A percentile compares a stretch with the other conserved stretches of the same genome.
Conservation (phyloP, 495 filamentous ascomycete species). For the Penicillium turbatum region DNA sequence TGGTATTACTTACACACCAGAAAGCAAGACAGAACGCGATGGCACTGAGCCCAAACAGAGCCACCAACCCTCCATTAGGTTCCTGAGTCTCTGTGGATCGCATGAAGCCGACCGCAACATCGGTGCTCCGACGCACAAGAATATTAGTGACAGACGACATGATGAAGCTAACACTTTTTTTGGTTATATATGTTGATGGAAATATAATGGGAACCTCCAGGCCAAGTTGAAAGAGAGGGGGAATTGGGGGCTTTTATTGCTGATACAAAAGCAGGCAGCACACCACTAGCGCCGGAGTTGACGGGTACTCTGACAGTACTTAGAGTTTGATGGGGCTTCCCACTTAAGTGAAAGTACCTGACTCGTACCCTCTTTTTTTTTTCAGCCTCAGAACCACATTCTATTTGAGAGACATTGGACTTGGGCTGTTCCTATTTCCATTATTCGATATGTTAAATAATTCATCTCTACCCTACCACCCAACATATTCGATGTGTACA, state of each 20-base stretch:
- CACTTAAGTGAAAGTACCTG: not conserved
- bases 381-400: not conserved
- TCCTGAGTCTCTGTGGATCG: not conserved
- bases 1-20: slow-evolving; percentile 7
- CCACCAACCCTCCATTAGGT: slow-evolving; percentile 5
- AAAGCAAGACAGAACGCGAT: not conserved
- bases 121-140: slow-evolving; percentile 13
- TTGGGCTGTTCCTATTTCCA: no score
- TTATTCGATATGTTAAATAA: no score
- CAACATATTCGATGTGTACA: no score
- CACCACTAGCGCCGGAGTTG: slow-evolving; percentile 4
- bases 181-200: not conserved
- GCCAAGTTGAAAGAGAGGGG: not conserved
- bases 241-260: slow-evolving; percentile 2
- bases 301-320: slow-evolving; percentile 7
- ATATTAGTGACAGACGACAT: slow-evolving; percentile 10
- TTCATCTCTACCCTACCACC: no score
- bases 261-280: slow-evolving; percentile 11
- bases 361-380: not conserved
- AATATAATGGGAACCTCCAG: not conserved
- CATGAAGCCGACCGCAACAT: slow-evolving; percentile 9
- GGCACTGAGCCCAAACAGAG: not conserved
- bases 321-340: not conserved
- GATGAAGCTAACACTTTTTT: not conserved
- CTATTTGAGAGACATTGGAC: not conserved